These are phyloP conservation scores for Verticillium isaacii DNA, from an alignment of 2,329 filamentous ascomycete species.

Conservation along the genomic window DNA sequence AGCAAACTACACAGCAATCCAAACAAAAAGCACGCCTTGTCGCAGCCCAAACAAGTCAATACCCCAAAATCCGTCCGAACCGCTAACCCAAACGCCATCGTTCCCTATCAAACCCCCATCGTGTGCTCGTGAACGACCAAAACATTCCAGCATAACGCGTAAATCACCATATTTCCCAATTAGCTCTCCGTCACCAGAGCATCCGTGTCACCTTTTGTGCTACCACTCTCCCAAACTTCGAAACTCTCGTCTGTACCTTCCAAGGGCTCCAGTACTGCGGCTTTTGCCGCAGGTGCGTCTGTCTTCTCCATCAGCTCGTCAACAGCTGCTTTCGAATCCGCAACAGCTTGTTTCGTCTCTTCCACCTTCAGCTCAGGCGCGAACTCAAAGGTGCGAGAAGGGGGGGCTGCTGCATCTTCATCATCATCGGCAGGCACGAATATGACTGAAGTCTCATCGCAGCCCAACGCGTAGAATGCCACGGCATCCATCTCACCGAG, in stretches of 20 bases:
- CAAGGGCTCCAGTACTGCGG: slow-evolving; percentile 47
- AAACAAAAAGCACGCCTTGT: background rate
- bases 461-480: slow-evolving; percentile 64
- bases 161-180: background rate
- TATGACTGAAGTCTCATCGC: slow-evolving; percentile 57
- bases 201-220: slow-evolving; percentile 49
- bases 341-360: slow-evolving; percentile 8
- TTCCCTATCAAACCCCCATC: background rate
- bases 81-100: background rate
- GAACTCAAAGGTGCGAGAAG: slow-evolving; percentile 17
- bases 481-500: slow-evolving; percentile 62
- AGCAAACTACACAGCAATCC: background rate
- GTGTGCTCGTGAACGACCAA: background rate
- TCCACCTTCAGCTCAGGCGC: slow-evolving; percentile 19
- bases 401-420: slow-evolving; percentile 17
- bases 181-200: background rate
- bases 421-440: slow-evolving; percentile 59
- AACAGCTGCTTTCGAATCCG: slow-evolving; percentile 19
- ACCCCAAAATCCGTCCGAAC: background rate
- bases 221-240: slow-evolving; percentile 68
- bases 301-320: slow-evolving; percentile 31
- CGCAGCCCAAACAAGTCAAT: background rate
- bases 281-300: slow-evolving; percentile 32
- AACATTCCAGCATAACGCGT: background rate
- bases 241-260: slow-evolving; percentile 57